Conservation (phyloP, 2,329 filamentous ascomycete genomes). For the Cytospora schulzeri region DNA sequence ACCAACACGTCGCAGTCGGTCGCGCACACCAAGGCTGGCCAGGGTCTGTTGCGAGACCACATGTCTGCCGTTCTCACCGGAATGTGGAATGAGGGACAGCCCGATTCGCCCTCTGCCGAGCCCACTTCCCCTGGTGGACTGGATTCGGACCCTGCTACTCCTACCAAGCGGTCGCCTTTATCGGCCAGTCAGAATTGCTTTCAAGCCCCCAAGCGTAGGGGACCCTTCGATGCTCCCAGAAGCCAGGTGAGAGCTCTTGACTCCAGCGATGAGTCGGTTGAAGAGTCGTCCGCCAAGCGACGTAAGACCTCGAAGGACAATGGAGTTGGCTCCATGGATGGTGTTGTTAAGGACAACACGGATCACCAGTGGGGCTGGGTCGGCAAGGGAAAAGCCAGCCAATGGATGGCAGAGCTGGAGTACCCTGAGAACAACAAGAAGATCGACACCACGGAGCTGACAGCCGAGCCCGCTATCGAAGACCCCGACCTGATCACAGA, state of each 20-base stretch:
- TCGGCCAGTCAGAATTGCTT: not conserved
- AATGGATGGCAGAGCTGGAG: not conserved
- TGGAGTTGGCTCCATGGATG: not conserved
- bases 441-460: conserved; percentile 22
- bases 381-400: not conserved
- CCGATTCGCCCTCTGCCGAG: conserved; percentile 53
- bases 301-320: conserved; percentile 18
- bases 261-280: not conserved
- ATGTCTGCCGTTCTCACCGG: conserved; percentile 56
- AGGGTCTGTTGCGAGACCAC: conserved; percentile 47
- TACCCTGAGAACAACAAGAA: conserved; percentile 1
- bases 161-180: conserved; percentile 19
- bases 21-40: not conserved
- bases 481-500: conserved; percentile 73
- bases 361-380: not conserved
- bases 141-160: conserved; percentile 5
- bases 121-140: not conserved
- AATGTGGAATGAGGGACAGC: conserved; percentile 65
- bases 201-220: not conserved
- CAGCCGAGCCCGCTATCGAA: conserved; percentile 16
- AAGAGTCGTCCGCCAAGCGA: conserved; percentile 19
- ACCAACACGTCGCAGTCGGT: not conserved
- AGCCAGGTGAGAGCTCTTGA: not conserved
- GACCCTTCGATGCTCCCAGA: not conserved
- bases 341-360: conserved; percentile 3